Evolutionary conservation across 129 eudicot genomes (phyloP).

Genomic region (Tagetes erecta): DNA sequence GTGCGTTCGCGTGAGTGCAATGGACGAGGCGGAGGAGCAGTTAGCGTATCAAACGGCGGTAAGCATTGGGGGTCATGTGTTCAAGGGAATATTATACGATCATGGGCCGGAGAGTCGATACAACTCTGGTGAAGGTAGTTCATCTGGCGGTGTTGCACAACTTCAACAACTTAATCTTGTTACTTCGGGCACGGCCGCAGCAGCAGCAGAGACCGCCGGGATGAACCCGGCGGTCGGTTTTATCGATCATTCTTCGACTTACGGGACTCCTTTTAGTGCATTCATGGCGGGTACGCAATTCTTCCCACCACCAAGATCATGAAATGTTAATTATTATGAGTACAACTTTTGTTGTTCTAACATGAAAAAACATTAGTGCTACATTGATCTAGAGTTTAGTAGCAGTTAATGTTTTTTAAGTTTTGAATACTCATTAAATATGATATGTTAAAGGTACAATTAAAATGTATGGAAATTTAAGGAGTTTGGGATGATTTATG

Average conservation of each 20-base stretch:
- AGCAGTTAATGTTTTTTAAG: slow-evolving; percentile 28
- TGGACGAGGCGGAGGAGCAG: slow-evolving; percentile 67
- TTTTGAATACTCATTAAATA: slow-evolving; percentile 33
- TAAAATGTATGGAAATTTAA: slow-evolving; percentile 30
- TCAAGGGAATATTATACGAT: slow-evolving; percentile 83
- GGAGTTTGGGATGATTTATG: slow-evolving; percentile 31
- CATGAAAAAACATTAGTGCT: slow-evolving; percentile 23
- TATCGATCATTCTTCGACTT: slow-evolving; percentile 56
- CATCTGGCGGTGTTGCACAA: slow-evolving; percentile 44
- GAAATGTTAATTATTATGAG: slow-evolving; percentile 21
- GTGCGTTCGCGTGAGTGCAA: slow-evolving; percentile 71
- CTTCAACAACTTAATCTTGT: slow-evolving; percentile 54
- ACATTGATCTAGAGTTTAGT: slow-evolving; percentile 36
- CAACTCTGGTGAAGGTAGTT: slow-evolving; percentile 53
- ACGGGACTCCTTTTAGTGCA: slow-evolving; percentile 70
- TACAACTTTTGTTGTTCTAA: slow-evolving; percentile 11
- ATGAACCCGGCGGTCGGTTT: slow-evolving; percentile 34
- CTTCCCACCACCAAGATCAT: slow-evolving; percentile 71
- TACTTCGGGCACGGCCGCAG: slow-evolving; percentile 29
- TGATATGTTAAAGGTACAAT: slow-evolving; percentile 30
- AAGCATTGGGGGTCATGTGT: slow-evolving; percentile 74
- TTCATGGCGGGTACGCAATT: slow-evolving; percentile 97
- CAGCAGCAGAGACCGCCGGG: slow-evolving; percentile 5
- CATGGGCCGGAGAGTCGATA: slow-evolving; percentile 66
- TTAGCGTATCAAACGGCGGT: slow-evolving; percentile 84